These are phyloP conservation scores for Infundibulicybe gibba DNA, from an alignment of 768 basidiomycete species.

Conservation along the genomic window DNA sequence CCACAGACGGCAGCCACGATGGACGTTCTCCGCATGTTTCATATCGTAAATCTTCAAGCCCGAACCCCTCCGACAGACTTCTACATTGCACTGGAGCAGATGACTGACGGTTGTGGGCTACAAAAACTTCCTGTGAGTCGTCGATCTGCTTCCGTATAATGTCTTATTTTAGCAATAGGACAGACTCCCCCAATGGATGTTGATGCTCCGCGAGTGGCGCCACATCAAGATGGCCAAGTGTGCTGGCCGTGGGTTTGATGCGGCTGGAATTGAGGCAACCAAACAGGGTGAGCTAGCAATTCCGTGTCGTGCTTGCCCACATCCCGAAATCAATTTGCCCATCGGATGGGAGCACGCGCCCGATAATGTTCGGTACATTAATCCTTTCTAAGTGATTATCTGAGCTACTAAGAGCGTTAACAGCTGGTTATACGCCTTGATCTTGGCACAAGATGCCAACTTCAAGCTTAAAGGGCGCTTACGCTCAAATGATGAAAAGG, in stretches of 20 bases:
- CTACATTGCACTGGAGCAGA: slow-evolving; percentile 11
- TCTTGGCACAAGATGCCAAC: slow-evolving; percentile 14
- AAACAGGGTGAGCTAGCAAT: slow-evolving; percentile 16
- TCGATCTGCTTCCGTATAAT: neutral
- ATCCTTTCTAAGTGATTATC: slow-evolving; percentile 4
- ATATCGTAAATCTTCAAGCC: slow-evolving; percentile 12
- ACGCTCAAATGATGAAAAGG: slow-evolving; percentile 6
- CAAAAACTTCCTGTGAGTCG: slow-evolving; percentile 3
- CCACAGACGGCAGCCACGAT: slow-evolving; percentile 16
- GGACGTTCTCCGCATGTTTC: slow-evolving; percentile 13
- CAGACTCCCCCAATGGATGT: slow-evolving; percentile 4
- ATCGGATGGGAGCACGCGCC: slow-evolving; percentile 12
- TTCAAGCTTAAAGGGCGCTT: slow-evolving; percentile 11
- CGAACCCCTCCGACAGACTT: slow-evolving; percentile 13
- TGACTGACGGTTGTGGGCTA: slow-evolving; percentile 4
- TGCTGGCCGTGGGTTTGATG: slow-evolving; percentile 12
- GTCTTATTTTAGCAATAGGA: neutral
- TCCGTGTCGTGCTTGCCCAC: slow-evolving; percentile 22
- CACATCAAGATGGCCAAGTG: slow-evolving; percentile 15
- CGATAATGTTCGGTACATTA: slow-evolving; percentile 4
- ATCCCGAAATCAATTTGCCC: slow-evolving; percentile 20
- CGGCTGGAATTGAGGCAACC: slow-evolving; percentile 9
- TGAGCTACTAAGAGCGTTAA: neutral
- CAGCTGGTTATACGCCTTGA: slow-evolving; percentile 7
- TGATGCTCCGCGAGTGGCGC: slow-evolving; percentile 14